phyloP scores from a whole-genome alignment of 495 filamentous ascomycete genomes.

The Trichoderma parareesei region DNA sequence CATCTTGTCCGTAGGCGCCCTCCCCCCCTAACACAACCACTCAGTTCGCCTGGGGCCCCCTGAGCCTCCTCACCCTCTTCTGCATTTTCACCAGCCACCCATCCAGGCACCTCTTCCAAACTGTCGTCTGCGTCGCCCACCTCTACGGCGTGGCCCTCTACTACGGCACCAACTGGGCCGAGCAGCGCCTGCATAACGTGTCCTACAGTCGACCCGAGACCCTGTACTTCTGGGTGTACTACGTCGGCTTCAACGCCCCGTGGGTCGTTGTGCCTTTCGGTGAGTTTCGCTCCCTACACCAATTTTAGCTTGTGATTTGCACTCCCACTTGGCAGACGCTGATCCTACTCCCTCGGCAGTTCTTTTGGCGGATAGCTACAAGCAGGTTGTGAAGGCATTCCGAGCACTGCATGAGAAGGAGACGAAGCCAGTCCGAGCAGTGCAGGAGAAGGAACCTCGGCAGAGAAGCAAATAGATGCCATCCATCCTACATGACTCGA shows the following conservation, averaged over 20 bases:
- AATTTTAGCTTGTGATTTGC: background rate
- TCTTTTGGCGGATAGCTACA: conserved; percentile 7
- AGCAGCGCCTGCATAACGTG: conserved; percentile 47
- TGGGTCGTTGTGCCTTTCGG: conserved; percentile 71
- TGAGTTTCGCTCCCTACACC: conserved; percentile 16
- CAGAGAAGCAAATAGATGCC: background rate
- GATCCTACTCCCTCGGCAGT: background rate
- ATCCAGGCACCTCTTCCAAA: conserved; percentile 62
- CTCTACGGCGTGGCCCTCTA: conserved; percentile 83
- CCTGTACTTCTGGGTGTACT: conserved; percentile 85
- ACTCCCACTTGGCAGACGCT: too few species aligned
- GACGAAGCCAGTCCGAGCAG: background rate
- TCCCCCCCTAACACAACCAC: background rate
- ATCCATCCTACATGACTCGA: too few species aligned
- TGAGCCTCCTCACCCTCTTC: conserved; percentile 61
- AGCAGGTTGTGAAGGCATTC: background rate
- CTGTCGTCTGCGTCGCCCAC: conserved; percentile 68
- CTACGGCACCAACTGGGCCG: conserved; percentile 70
- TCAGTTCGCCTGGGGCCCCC: conserved; percentile 61
- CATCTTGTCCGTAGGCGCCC: too few species aligned
- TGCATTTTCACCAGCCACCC: conserved; percentile 51
- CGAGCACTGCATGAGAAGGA: background rate
- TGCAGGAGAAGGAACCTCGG: background rate
- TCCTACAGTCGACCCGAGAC: conserved; percentile 68
- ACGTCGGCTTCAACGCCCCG: conserved; percentile 74